Evolutionary conservation across 495 filamentous ascomycete genomes (phyloP).

Genomic region (Saxophila tyrrhenica): DNA sequence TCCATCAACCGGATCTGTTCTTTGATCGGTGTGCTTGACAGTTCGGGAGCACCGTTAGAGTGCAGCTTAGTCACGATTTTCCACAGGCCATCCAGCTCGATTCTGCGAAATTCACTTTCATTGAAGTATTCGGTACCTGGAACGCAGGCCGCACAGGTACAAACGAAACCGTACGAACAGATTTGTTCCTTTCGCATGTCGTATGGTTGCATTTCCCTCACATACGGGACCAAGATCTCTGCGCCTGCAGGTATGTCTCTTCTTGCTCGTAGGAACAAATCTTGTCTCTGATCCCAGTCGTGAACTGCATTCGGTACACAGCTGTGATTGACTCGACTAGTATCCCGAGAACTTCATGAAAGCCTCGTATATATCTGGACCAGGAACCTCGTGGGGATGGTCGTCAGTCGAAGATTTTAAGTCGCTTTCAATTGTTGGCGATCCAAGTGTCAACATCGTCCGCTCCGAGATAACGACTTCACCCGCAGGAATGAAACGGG

Average conservation of each 20-base stretch:
- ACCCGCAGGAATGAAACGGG: background rate
- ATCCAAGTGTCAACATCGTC: background rate
- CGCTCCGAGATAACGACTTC: background rate
- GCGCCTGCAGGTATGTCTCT: background rate
- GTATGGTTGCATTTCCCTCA: background rate
- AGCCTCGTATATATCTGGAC: background rate
- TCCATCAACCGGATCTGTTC: no score
- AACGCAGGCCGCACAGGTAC: background rate
- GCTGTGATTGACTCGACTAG: background rate
- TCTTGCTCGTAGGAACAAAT: background rate
- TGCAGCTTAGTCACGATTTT: no score
- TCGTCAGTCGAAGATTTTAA: background rate
- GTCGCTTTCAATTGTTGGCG: background rate
- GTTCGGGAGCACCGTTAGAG: no score
- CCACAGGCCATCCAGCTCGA: background rate
- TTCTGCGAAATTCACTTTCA: background rate
- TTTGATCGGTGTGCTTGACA: no score
- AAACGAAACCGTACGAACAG: background rate
- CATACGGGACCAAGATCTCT: background rate
- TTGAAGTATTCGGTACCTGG: background rate
- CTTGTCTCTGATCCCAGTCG: no score
- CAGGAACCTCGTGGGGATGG: background rate
- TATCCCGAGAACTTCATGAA: background rate
- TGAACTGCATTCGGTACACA: background rate
- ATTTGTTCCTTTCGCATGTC: background rate